Base-by-base conservation (phyloP, 805 yeast genomes). In the Candida tammaniensis region DNA sequence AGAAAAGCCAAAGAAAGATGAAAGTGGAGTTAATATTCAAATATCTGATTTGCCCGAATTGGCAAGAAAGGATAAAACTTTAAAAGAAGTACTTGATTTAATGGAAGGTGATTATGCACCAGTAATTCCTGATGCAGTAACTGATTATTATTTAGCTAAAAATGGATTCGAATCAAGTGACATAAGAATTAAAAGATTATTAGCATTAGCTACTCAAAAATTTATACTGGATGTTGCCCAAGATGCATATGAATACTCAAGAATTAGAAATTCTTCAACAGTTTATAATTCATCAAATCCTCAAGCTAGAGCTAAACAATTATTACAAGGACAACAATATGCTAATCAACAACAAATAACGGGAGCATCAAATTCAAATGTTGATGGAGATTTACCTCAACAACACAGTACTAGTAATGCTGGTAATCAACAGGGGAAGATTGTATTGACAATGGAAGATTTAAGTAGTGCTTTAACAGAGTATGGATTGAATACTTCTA, bases 141-240 rank as follows among this genome's bases (percentile, higher is more conserved):
- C 96, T 0, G 97, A 91, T 53, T 93, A 88, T 55, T 93, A 91
- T 51, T 62, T 91, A 33, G 77, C 86, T 16, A 82, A 82, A 51
- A 82, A 87, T 42, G 97, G 97, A 24, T 80, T 93, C 49, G 82
- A 81, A 39, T 78, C 93, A 17, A 71, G 82, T 24, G 95, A 91
- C 54, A 64, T 77, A 10, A 74, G 88, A 25, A 57, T 64, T 38
- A 89, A 88, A 57, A 70, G 98, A 35, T 64, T 93, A 23, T 67
- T 93, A 31, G 97, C 98, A 0, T 67, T 93, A 37, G 98, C 98
- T 1, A 93, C 98, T 0, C 98, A 94, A 52, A 93, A 93, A 54
- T 93, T 93, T 56, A 75, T 93, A 17, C 79, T 89, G 41, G 98
- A 93, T 55, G 81, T 93, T 19, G 96, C 98, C 1, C 86, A 88